These are phyloP conservation scores for Gamsiella multidivaricata DNA, from an alignment of 192 early-diverging fungal genomes.

Conservation along the genomic window DNA sequence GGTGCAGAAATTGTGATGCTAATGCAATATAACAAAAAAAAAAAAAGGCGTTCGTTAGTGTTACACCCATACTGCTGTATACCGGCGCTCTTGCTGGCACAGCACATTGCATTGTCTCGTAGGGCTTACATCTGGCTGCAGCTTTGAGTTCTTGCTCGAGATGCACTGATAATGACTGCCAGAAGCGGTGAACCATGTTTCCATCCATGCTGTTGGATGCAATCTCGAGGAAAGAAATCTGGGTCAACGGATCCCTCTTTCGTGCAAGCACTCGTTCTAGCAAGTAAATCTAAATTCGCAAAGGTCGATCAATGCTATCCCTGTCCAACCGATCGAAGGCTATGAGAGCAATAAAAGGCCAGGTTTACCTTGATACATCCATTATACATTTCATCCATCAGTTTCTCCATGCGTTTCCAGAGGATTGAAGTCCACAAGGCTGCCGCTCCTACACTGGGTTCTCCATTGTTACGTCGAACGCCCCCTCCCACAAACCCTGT, in stretches of 20 bases:
- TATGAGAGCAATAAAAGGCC: background rate
- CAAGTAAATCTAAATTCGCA: slow-evolving; percentile 61
- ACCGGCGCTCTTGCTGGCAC: too few species aligned
- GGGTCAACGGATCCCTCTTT: slow-evolving; percentile 61
- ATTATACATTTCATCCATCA: slow-evolving; percentile 64
- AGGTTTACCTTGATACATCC: slow-evolving; percentile 62
- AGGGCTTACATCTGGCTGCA: slow-evolving; percentile 62
- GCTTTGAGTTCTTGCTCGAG: slow-evolving; percentile 66
- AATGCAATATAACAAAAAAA: background rate
- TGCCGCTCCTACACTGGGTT: slow-evolving; percentile 59
- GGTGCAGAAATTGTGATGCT: slow-evolving; percentile 66
- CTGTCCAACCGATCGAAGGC: background rate
- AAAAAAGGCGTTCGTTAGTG: background rate
- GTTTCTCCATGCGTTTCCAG: slow-evolving; percentile 64
- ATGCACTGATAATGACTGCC: slow-evolving; percentile 62
- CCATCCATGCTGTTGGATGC: slow-evolving; percentile 61
- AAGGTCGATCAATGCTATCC: background rate
- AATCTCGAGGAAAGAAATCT: slow-evolving; percentile 63
- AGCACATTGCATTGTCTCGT: too few species aligned
- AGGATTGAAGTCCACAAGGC: slow-evolving; percentile 57
- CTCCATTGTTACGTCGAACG: slow-evolving; percentile 61
- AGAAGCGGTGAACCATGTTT: slow-evolving; percentile 65
- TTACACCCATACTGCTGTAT: too few species aligned
- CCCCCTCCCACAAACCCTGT: slow-evolving; percentile 49
- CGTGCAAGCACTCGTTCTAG: slow-evolving; percentile 63